Base-by-base conservation (phyloP, 1,284 basidiomycete genomes). In the Fomitopsis schrenkii region DNA sequence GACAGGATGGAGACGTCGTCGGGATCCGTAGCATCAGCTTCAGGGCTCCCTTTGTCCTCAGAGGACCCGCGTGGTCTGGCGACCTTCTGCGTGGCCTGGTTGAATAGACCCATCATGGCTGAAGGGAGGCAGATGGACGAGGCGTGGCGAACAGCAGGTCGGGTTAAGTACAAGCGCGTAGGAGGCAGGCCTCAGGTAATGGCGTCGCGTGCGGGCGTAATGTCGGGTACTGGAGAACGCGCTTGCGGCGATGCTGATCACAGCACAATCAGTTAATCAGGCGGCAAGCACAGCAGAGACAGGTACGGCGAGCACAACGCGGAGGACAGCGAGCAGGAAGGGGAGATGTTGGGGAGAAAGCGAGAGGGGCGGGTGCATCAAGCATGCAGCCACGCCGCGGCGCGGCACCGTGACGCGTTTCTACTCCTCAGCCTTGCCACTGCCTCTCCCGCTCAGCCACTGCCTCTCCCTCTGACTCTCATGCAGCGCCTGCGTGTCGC, bases 1-100 rank as follows among this genome's bases (percentile, higher is more conserved):
- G 72, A 93, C 90, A 93, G 76, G 78, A 93, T 87, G 65, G 90
- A 92, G 62, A 90, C 92, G 73, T 93, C 90, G 75, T 93, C 91
- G 61, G 90, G 86, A 67, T 91, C 87, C 52, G 88, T 88, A 38
- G 35, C 22, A 38, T 54, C 52, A 72, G 91, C 90, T 64, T 90
- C 88, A 46, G 88, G 88, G 58, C 83, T 79, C 72, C 83, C 87
- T 72, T 90, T 88, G 56, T 86, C 85, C 67, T 84, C 80, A 70
- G 82, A 79, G 66, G 79, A 71, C 68, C 81, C 83, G 73, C 75
- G 75, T 70, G 76, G 75, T 62, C 84, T 83, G 67, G 83, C 83
- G 67, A 87, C 80, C 74, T 82, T 82, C 65, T 81, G 82, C 60
- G 83, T 83, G 58, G 88, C 86, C 74, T 85, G 83, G 75, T 79